Conservation (phyloP, 495 filamentous ascomycete species). For the Xylaria intraflava region DNA sequence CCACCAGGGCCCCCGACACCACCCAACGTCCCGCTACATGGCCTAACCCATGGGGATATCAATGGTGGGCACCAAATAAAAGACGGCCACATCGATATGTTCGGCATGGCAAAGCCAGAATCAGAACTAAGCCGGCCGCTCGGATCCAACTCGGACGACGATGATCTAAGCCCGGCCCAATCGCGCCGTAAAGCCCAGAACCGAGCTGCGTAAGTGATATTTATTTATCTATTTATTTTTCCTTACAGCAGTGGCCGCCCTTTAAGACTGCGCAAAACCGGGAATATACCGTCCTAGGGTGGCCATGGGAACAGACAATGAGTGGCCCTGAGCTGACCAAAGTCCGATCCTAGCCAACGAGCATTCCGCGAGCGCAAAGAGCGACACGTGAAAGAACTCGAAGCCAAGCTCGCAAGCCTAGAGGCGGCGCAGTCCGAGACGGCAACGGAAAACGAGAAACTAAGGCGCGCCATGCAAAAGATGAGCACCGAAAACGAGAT, state of each 20-base stretch:
- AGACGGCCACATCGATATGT: conserved; percentile 23
- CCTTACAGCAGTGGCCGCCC: too few species aligned
- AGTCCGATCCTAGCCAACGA: conserved; percentile 55
- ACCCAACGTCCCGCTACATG: conserved; percentile 25
- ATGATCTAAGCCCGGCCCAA: conserved; percentile 69
- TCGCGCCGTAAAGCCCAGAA: conserved; percentile 92
- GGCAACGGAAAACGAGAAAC: conserved; percentile 66
- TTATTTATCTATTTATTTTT: too few species aligned
- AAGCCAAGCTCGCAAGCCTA: conserved; percentile 72
- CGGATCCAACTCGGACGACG: conserved; percentile 46
- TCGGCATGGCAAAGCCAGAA: conserved; percentile 35
- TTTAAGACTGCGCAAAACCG: too few species aligned
- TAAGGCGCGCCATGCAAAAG: conserved; percentile 74
- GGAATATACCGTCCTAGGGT: neutral
- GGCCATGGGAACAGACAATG: neutral
- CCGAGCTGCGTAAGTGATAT: conserved; percentile 75
- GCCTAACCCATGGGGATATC: conserved; percentile 17
- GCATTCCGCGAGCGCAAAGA: conserved; percentile 97
- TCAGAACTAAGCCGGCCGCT: conserved; percentile 28
- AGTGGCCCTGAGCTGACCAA: neutral
- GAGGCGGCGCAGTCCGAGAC: conserved; percentile 47
- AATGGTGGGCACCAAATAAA: conserved; percentile 22
- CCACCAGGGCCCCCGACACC: conserved; percentile 43
- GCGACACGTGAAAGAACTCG: conserved; percentile 84
- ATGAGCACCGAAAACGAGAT: conserved; percentile 90